Evolutionary conservation across 2,329 filamentous ascomycete species (phyloP), one percentile per base, ranked within the genome.

Genomic region (Aspergillus awamori): DNA sequence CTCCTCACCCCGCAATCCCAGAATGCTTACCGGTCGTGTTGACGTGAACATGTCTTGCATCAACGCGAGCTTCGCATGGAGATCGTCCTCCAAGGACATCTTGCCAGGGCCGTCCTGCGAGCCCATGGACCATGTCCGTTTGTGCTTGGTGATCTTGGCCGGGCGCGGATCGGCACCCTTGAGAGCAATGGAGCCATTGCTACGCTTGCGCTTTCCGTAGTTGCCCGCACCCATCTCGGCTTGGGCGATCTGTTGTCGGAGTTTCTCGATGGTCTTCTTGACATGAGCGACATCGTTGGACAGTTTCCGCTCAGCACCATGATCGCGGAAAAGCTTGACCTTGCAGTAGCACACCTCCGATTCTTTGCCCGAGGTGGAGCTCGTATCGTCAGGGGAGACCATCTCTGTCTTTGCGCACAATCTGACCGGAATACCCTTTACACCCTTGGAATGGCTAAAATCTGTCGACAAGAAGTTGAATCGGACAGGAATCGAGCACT

Each of bases 391-490:
- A 15, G 82, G 78, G 0, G 84, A 79, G 1, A 94, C 62, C 10
- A 88, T 77, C 65, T 90, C 89, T 0, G 95, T 98, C 78, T 98
- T 98, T 13, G 93, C 88, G 76, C 94, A 98, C 0, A 98, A 84
- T 58, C 95, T 84, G 4, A 99, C 93, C 0, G 95, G 94, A 66
- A 98, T 97, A 38, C 95, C 95, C 78, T 98, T 99, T 53, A 99
- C 95, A 49, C 95, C 95, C 74, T 99, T 99, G 8, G 95, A 98
- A 73, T 98, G 95, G 76, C 94, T 98, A 74, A 98, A 99, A 74
- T 99, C 95, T 8, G 95, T 99, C 0, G 95, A 99, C 0, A 99
- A 83, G 73, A 99, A 99, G 79, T 99, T 99, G 83, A 98, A 99
- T 49, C 95, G 91, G 11, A 98, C 92, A 8, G 93, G 90, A 59